Conservation (phyloP, 768 basidiomycete species). For the Pleurotus tuoliensis region DNA sequence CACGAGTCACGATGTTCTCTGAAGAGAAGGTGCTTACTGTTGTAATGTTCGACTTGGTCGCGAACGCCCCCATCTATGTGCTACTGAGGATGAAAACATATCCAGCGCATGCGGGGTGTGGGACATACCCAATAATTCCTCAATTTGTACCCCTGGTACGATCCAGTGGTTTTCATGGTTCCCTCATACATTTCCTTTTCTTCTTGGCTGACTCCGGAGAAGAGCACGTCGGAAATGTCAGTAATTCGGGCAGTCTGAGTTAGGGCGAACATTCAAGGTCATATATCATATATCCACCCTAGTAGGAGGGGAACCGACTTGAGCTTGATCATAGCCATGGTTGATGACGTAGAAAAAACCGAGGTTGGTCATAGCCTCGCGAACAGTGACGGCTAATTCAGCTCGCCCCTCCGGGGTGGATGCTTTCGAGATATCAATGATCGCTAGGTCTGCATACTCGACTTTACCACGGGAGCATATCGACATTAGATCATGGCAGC, state of each 20-base stretch:
- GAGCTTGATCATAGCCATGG: slow-evolving; percentile 36
- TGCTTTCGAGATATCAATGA: slow-evolving; percentile 46
- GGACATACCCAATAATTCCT: slow-evolving; percentile 48
- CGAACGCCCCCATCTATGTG: slow-evolving; percentile 58
- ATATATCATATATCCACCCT: background rate
- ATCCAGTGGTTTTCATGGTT: slow-evolving; percentile 36
- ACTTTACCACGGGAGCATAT: slow-evolving; percentile 13
- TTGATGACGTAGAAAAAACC: slow-evolving; percentile 50
- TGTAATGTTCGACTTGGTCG: slow-evolving; percentile 64
- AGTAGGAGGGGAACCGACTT: slow-evolving; percentile 22
- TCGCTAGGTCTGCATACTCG: slow-evolving; percentile 44
- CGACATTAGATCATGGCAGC: background rate
- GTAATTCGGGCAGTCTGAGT: slow-evolving; percentile 42
- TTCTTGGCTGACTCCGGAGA: slow-evolving; percentile 32
- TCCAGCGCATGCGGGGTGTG: background rate
- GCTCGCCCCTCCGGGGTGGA: slow-evolving; percentile 32
- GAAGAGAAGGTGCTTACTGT: slow-evolving; percentile 33
- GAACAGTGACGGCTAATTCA: slow-evolving; percentile 34
- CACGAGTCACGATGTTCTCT: background rate
- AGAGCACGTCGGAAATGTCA: slow-evolving; percentile 45
- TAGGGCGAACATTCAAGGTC: background rate
- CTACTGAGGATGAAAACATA: slow-evolving; percentile 24
- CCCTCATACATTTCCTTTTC: slow-evolving; percentile 41
- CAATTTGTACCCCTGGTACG: slow-evolving; percentile 54
- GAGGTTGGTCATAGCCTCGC: slow-evolving; percentile 39